Evolutionary conservation across 2,329 filamentous ascomycete genomes (phyloP).

Genomic region (Colletotrichum simmondsii): DNA sequence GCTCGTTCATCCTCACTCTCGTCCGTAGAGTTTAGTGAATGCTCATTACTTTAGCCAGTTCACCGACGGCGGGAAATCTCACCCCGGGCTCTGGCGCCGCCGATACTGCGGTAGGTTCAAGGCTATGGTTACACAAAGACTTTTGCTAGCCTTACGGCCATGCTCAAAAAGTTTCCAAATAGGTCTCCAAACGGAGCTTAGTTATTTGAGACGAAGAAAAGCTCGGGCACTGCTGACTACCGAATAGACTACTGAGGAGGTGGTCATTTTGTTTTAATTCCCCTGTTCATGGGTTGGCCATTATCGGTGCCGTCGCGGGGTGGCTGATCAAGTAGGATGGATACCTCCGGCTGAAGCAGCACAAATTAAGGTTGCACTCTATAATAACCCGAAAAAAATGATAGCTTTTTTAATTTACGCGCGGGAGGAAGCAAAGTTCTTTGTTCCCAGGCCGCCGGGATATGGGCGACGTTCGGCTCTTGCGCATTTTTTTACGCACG

Average conservation of each 20-base stretch:
- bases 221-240: background rate
- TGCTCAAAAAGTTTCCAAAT: background rate
- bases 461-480: background rate
- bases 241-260: background rate
- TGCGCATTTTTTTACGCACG: background rate
- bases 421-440: background rate
- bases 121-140: background rate
- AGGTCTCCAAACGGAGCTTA: background rate
- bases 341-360: background rate
- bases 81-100: background rate
- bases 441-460: background rate
- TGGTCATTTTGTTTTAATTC: background rate
- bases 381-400: background rate
- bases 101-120: background rate
- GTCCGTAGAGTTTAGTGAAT: background rate
- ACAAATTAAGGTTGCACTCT: background rate
- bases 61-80: background rate
- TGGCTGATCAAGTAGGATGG: background rate
- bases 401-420: background rate
- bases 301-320: background rate
- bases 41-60: background rate
- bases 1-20: background rate
- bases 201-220: background rate
- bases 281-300: background rate
- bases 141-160: background rate